Base-by-base conservation (phyloP, 257 asterid genomes). In the Lycium ferocissimum region DNA sequence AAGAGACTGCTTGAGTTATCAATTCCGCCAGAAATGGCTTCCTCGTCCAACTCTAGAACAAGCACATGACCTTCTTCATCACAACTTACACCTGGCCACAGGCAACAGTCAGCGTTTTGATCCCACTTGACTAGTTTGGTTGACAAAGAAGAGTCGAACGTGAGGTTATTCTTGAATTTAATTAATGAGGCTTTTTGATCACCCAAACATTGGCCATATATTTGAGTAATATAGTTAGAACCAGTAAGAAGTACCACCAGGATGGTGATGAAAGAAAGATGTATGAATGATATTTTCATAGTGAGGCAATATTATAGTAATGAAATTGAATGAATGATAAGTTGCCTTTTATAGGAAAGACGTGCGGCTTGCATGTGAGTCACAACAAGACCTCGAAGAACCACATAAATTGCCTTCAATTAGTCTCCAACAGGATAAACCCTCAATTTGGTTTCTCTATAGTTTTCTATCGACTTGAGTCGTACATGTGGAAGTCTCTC, bases 11-110 rank as follows among this genome's bases (percentile, higher is more conserved):
- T 91, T 5, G 94, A 89, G 10, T 84, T 86, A 12, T 87, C 88
- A 22, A 93, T 22, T 43, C 91, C 92, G 9, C 87, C 81, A 0
- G 73, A 17, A 37, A 94, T 89, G 0, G 86, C 26, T 83, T 88
- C 91, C 7, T 76, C 70, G 58, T 86, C 89, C 40, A 93, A 90
- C 75, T 91, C 86, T 54, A 94, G 88, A 17, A 88, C 10, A 35
- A 79, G 86, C 33, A 93, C 93, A 43, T 61, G 92, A 6, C 98
- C 97, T 0, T 86, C 69, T 11, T 12, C 20, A 85, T 93, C 93
- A 79, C 98, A 94, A n/a, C 8, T 87, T 38, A 93, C 84, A 70
- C 96, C 98, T 15, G 33, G 51, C 97, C 97, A 94, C 0, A 14
- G 35, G 91, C 98, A 93, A 84, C 96, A 94, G 43, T 93, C 93